Conservation (phyloP, 257 asterid species). For the Solanum gracilifrons region DNA sequence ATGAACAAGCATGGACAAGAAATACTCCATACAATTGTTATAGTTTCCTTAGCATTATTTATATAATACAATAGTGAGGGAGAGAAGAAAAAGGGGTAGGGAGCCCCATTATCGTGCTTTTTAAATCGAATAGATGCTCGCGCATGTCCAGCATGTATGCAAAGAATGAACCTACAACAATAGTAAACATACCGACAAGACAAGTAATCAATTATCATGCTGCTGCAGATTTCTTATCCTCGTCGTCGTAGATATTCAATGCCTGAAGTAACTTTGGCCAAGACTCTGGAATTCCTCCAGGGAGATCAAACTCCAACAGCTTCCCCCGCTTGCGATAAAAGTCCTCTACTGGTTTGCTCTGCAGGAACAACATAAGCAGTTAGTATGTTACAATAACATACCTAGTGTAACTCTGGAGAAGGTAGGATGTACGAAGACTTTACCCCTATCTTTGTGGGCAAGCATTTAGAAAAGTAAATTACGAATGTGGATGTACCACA, state of each 20-base stretch:
- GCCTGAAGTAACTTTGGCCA: conserved; percentile 85
- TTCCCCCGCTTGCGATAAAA: conserved; percentile 67
- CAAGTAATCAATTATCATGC: conserved; percentile 27
- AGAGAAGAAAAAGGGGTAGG: neutral
- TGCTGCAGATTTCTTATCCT: conserved; percentile 54
- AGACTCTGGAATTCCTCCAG: conserved; percentile 92
- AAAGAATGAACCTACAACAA: conserved; percentile 37
- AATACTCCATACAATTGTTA: neutral
- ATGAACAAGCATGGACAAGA: neutral
- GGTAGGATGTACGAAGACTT: neutral
- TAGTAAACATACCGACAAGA: neutral
- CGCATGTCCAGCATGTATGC: conserved; percentile 31
- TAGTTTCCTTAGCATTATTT: neutral
- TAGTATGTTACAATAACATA: neutral
- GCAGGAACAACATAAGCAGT: conserved; percentile 3
- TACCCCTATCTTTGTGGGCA: neutral
- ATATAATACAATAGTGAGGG: neutral
- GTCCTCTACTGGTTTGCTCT: conserved; percentile 87
- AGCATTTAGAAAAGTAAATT: neutral
- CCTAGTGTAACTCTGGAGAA: neutral
- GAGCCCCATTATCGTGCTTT: neutral
- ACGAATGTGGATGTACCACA: neutral
- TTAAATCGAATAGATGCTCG: neutral
- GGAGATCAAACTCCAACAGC: conserved; percentile 79
- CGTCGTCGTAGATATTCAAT: conserved; percentile 58